A percentile compares a stretch with the other conserved stretches of the same genome.
Evolutionary conservation across 2,329 filamentous ascomycete genomes (phyloP).

Genomic region (Cytospora chrysosperma): DNA sequence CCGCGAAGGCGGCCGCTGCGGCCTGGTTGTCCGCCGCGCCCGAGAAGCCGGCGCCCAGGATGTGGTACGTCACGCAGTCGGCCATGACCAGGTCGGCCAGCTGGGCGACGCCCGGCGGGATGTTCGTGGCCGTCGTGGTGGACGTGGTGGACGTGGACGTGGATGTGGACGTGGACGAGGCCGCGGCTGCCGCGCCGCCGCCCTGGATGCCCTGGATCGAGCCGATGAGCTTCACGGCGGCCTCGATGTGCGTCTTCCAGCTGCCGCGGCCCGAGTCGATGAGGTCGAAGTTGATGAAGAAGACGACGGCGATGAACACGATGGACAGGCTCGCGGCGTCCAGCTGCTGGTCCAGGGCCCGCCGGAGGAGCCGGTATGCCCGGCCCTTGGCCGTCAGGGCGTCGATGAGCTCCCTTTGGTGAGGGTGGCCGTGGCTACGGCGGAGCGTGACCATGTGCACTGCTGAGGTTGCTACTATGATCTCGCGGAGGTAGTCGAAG

Average conservation of each 20-base stretch:
- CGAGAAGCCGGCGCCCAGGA: conserved; percentile 46
- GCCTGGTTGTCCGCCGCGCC: conserved; percentile 22
- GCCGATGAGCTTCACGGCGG: conserved; percentile 44
- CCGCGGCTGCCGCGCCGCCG: background rate
- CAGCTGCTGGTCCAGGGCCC: conserved; percentile 40
- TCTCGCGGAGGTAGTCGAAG: conserved; percentile 45
- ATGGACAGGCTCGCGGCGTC: conserved; percentile 35
- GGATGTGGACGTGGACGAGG: no score
- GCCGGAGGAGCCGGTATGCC: conserved; percentile 42
- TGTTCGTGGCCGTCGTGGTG: no score
- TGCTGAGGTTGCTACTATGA: conserved; percentile 49
- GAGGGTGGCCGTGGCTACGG: conserved; percentile 33
- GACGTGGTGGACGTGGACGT: no score
- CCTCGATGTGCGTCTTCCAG: conserved; percentile 41
- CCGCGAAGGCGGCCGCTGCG: conserved; percentile 36
- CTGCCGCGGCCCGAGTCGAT: conserved; percentile 33
- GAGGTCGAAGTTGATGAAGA: conserved; percentile 51
- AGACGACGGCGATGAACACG: conserved; percentile 46
- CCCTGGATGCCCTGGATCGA: conserved; percentile 34
- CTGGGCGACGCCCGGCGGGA: conserved; percentile 32
- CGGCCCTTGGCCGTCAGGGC: conserved; percentile 46
- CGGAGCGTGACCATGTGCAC: conserved; percentile 47
- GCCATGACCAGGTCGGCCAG: conserved; percentile 47
- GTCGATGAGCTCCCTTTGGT: conserved; percentile 38
- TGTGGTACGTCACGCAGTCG: conserved; percentile 50